Percentiles rank a stretch among this genome's conserved stretches.
Conservation (phyloP, 129 eudicot genomes). For the Silybum marianum region DNA sequence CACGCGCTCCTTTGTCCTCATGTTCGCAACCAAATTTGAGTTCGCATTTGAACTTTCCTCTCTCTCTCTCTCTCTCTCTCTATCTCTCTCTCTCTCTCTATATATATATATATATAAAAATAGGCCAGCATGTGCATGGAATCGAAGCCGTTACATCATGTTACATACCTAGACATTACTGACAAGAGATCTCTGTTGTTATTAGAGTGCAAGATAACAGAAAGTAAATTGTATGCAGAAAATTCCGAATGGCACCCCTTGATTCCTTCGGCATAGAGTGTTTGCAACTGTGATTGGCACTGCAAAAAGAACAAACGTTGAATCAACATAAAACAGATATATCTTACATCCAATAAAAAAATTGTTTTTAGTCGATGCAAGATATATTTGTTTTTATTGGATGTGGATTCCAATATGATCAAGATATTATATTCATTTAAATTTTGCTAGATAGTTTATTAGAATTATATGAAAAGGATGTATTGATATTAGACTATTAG, state of each 20-base stretch:
- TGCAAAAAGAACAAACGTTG: slow-evolving; percentile 36
- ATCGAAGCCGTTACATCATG: slow-evolving; percentile 5
- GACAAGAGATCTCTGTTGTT: slow-evolving; percentile 88
- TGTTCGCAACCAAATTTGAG: too few species aligned
- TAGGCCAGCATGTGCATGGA: neutral
- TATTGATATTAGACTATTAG: neutral
- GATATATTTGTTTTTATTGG: neutral
- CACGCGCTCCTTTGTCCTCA: too few species aligned
- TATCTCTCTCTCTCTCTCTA: too few species aligned
- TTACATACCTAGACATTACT: slow-evolving; percentile 83
- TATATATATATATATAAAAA: neutral
- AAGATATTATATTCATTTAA: neutral
- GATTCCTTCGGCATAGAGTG: slow-evolving; percentile 92
- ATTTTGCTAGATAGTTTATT: neutral
- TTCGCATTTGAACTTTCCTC: too few species aligned
- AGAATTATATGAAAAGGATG: neutral
- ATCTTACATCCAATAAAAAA: too few species aligned
- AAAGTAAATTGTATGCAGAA: slow-evolving; percentile 85
- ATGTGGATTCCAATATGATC: slow-evolving; percentile 1
- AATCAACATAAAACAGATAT: neutral
- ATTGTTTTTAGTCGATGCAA: too few species aligned
- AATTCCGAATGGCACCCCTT: slow-evolving; percentile 85
- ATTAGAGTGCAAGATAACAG: slow-evolving; percentile 85
- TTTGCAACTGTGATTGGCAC: slow-evolving; percentile 94
- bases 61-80: too few species aligned